A percentile compares a stretch with the other conserved stretches of the same genome.
phyloP scores from a whole-genome alignment of 2,329 filamentous ascomycete genomes.

The Amesomyces nigricolor region DNA sequence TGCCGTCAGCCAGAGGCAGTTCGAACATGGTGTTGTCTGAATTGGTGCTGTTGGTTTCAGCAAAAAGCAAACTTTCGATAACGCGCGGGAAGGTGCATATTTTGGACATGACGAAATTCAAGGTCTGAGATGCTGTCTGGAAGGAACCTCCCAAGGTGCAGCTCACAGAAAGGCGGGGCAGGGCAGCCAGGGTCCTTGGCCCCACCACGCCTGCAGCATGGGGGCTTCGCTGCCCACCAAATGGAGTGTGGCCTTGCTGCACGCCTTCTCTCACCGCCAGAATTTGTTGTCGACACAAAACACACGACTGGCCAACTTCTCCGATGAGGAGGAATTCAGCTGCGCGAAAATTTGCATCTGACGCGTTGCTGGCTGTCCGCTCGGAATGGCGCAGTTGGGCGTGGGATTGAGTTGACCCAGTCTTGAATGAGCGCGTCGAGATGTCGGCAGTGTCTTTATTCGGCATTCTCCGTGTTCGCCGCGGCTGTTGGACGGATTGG shows the following conservation, averaged over 20 bases:
- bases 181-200: constrained; percentile 27
- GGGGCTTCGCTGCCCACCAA: constrained; percentile 11
- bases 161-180: too few species aligned
- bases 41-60: too few species aligned
- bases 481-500: too few species aligned
- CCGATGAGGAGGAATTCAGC: neutral
- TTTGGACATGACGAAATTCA: too few species aligned
- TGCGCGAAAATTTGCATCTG: neutral
- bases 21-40: too few species aligned
- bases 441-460: too few species aligned
- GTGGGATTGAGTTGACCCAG: neutral
- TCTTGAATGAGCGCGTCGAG: too few species aligned
- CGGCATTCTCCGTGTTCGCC: too few species aligned
- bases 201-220: constrained; percentile 3
- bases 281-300: constrained; percentile 8
- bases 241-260: constrained; percentile 3
- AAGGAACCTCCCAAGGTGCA: neutral
- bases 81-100: too few species aligned
- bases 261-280: constrained; percentile 23
- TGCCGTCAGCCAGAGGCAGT: too few species aligned
- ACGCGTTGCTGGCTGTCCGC: neutral
- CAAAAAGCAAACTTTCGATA: too few species aligned
- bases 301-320: constrained; percentile 2
- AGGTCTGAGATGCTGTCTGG: too few species aligned
- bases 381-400: neutral